Evolutionary conservation across 495 filamentous ascomycete genomes (phyloP).

Genomic region (Hypoxylon intermedium): DNA sequence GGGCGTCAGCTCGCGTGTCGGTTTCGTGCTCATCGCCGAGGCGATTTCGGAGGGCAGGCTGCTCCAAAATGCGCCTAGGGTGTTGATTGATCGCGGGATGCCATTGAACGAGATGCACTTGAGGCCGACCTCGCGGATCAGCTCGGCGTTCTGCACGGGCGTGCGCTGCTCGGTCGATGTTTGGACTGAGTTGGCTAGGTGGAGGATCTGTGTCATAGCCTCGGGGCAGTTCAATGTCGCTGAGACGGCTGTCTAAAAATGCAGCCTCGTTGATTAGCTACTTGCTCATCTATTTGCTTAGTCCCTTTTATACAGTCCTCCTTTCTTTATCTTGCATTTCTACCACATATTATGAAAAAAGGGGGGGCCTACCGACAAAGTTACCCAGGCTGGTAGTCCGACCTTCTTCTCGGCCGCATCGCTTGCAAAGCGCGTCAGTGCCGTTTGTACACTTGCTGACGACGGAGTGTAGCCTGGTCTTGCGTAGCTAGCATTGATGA

Average conservation of each 20-base stretch:
- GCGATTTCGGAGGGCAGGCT: slow-evolving; percentile 59
- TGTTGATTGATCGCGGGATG: slow-evolving; percentile 82
- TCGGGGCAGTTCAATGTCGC: slow-evolving; percentile 78
- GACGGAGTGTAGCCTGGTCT: slow-evolving; percentile 70
- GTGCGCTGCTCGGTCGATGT: slow-evolving; percentile 45
- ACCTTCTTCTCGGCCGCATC: slow-evolving; percentile 56
- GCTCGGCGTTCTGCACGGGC: slow-evolving; percentile 66
- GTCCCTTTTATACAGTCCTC: background rate
- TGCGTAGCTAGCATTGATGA: slow-evolving; percentile 73
- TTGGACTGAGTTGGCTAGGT: slow-evolving; percentile 35
- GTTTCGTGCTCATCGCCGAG: slow-evolving; percentile 52
- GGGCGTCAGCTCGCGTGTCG: slow-evolving; percentile 56
- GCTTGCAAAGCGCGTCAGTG: slow-evolving; percentile 61
- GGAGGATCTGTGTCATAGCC: slow-evolving; percentile 55
- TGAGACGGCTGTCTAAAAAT: slow-evolving; percentile 73
- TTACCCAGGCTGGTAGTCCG: slow-evolving; percentile 44
- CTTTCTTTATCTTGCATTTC: background rate
- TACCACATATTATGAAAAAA: background rate
- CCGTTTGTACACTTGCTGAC: slow-evolving; percentile 52
- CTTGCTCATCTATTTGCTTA: background rate
- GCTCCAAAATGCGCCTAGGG: slow-evolving; percentile 68
- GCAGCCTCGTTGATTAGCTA: slow-evolving; percentile 8
- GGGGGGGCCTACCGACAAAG: slow-evolving; percentile 37
- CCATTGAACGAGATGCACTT: slow-evolving; percentile 89
- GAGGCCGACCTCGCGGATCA: slow-evolving; percentile 79